A percentile compares a stretch with the other conserved stretches of the same genome.
These are phyloP conservation scores for Podospora sp. DNA, from an alignment of 495 filamentous ascomycete genomes.

Conservation along the genomic window DNA sequence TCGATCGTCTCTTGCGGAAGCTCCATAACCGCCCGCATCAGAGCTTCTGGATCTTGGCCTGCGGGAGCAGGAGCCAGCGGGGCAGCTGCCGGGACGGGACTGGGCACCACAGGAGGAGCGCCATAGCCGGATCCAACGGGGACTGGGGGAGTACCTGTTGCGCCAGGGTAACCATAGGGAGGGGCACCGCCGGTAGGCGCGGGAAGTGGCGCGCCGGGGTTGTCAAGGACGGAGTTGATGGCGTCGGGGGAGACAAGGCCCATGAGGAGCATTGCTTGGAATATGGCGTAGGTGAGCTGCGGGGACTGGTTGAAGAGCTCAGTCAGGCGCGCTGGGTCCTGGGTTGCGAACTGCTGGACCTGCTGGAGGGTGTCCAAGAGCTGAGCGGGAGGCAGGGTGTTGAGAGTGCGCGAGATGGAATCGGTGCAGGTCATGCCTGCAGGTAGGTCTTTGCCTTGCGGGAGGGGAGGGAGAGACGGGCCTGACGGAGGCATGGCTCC, in stretches of 20 bases:
- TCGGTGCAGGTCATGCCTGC: conserved; percentile 81
- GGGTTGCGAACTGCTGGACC: conserved; percentile 85
- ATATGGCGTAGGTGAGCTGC: conserved; percentile 92
- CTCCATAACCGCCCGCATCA: conserved; percentile 73
- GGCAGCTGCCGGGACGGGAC: conserved; percentile 34
- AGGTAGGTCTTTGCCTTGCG: conserved; percentile 79
- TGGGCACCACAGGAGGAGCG: conserved; percentile 40
- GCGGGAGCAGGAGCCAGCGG: conserved; percentile 32
- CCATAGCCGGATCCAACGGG: conserved; percentile 38
- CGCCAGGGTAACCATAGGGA: conserved; percentile 56
- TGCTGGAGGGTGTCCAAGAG: conserved; percentile 92
- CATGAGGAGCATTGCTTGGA: conserved; percentile 92
- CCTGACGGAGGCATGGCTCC: conserved; percentile 28
- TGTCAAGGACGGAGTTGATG: conserved; percentile 53
- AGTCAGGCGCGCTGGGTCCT: conserved; percentile 79
- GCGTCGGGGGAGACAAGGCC: conserved; percentile 75
- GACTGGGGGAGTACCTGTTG: conserved; percentile 60
- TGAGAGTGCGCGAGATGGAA: conserved; percentile 86
- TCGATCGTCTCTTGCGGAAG: conserved; percentile 78
- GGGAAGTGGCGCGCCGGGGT: conserved; percentile 26
- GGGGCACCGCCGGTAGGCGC: conserved; percentile 28
- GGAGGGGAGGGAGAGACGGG: conserved; percentile 71
- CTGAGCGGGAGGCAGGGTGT: conserved; percentile 80
- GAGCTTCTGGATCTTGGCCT: conserved; percentile 60
- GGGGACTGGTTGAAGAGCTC: conserved; percentile 88